Conservation (phyloP, 805 yeast species). For the Clavispora asparagi region DNA sequence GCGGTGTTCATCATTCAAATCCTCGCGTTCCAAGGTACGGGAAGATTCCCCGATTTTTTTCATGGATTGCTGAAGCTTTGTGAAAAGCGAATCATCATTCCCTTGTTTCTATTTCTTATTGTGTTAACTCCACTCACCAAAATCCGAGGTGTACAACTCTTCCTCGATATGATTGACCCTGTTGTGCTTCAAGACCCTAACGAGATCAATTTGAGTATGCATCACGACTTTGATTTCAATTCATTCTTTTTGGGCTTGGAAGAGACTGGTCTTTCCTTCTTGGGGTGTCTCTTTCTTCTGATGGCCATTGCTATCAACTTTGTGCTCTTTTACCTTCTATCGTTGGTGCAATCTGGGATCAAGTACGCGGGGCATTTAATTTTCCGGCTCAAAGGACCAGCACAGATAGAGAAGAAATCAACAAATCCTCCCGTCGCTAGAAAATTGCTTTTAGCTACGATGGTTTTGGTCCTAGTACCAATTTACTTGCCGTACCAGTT, state of each 20-base stretch:
- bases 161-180: slow-evolving; percentile 48
- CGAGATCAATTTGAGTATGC: slow-evolving; percentile 36
- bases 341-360: slow-evolving; percentile 10
- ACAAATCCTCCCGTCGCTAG: neutral
- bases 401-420: neutral
- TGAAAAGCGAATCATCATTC: slow-evolving; percentile 15
- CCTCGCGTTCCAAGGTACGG: slow-evolving; percentile 20
- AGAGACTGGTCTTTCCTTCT: slow-evolving; percentile 47
- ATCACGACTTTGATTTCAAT: slow-evolving; percentile 37
- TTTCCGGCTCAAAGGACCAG: neutral
- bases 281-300: slow-evolving; percentile 54
- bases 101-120: slow-evolving; percentile 21
- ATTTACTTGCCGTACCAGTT: slow-evolving; percentile 78
- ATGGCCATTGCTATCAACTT: slow-evolving; percentile 42
- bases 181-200: slow-evolving; percentile 43
- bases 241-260: slow-evolving; percentile 66
- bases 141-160: slow-evolving; percentile 26
- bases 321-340: slow-evolving; percentile 24
- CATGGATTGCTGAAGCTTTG: slow-evolving; percentile 33
- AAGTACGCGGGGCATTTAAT: neutral
- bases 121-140: slow-evolving; percentile 36
- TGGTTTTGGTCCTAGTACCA: slow-evolving; percentile 43
- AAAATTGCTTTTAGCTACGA: slow-evolving; percentile 25
- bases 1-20: slow-evolving; percentile 54
- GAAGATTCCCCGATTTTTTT: slow-evolving; percentile 25